Percentiles rank a stretch among this genome's conserved stretches.
These are phyloP conservation scores for Cadophora sp. DNA, from an alignment of 2,329 filamentous ascomycete genomes.

Conservation along the genomic window DNA sequence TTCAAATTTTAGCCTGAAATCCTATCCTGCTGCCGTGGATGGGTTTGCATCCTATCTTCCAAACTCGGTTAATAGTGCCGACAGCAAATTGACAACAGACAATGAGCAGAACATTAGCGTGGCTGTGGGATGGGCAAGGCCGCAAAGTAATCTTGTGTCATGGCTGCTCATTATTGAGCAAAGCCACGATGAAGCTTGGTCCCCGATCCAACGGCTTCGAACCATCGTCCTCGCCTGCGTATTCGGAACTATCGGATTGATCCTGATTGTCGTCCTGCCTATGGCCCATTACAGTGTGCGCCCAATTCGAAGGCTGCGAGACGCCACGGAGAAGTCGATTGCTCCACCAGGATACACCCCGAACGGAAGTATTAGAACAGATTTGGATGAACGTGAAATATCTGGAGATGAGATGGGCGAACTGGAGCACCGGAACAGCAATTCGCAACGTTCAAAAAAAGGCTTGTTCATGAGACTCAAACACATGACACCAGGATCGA, in stretches of 20 bases:
- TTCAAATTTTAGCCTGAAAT: conserved; percentile 62
- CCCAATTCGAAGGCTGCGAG: conserved; percentile 58
- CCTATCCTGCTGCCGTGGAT: conserved; percentile 68
- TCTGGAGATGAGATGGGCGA: conserved; percentile 37
- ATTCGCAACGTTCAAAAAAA: conserved; percentile 45
- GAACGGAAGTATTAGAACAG: conserved; percentile 42
- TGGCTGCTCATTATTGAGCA: conserved; percentile 88
- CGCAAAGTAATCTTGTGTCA: conserved; percentile 71
- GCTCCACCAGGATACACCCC: conserved; percentile 44
- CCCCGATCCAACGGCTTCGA: conserved; percentile 76
- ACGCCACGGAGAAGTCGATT: conserved; percentile 44
- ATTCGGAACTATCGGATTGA: conserved; percentile 78
- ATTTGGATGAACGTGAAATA: conserved; percentile 32
- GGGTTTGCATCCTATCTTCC: conserved; percentile 58
- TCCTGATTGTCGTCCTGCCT: conserved; percentile 76
- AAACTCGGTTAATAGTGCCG: conserved; percentile 69
- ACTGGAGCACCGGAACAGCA: conserved; percentile 33
- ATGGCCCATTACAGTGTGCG: conserved; percentile 82
- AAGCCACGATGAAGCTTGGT: conserved; percentile 74
- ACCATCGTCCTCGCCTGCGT: conserved; percentile 84
- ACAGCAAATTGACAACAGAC: conserved; percentile 68
- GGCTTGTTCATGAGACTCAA: conserved; percentile 42
- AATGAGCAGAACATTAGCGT: conserved; percentile 77
- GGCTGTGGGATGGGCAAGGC: conserved; percentile 80
- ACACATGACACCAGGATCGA: conserved; percentile 36